These are phyloP conservation scores for Geotrichum aggregatum DNA, from an alignment of 1,139 yeast genomes.

Conservation along the genomic window DNA sequence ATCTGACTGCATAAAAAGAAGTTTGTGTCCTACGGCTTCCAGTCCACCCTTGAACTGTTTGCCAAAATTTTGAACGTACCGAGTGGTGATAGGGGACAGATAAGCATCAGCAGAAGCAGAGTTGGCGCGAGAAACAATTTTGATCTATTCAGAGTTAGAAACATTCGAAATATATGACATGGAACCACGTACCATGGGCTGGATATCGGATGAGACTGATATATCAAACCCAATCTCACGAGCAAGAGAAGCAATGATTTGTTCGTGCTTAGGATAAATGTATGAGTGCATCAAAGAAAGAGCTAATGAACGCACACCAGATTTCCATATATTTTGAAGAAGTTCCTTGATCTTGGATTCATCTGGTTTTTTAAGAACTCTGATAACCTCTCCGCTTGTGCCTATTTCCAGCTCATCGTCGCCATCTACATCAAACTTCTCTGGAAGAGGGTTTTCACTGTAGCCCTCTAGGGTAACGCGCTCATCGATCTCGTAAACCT, in stretches of 20 bases:
- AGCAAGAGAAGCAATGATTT: constrained; percentile 55
- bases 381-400: constrained; percentile 59
- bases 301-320: constrained; percentile 63
- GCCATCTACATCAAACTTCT: constrained; percentile 32
- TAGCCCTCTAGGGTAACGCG: constrained; percentile 67
- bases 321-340: constrained; percentile 45
- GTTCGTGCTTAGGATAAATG: constrained; percentile 64
- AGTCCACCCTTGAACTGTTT: constrained; percentile 56
- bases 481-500: constrained; percentile 66
- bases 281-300: constrained; percentile 67
- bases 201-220: constrained; percentile 60
- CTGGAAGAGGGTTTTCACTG: constrained; percentile 53
- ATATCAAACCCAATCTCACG: constrained; percentile 58
- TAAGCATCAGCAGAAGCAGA: constrained; percentile 76
- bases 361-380: constrained; percentile 51
- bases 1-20: constrained; percentile 57
- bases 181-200: constrained; percentile 49
- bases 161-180: not conserved
- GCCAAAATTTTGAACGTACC: constrained; percentile 58
- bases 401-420: constrained; percentile 46
- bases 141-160: constrained; percentile 39
- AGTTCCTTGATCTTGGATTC: constrained; percentile 41
- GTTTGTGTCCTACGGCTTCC: constrained; percentile 42
- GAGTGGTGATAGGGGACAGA: constrained; percentile 65
- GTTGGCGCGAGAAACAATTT: constrained; percentile 65